Evolutionary conservation across 2,329 filamentous ascomycete genomes (phyloP), one percentile per base, ranked within the genome.

Genomic region (Fonsecaea pedrosoi): DNA sequence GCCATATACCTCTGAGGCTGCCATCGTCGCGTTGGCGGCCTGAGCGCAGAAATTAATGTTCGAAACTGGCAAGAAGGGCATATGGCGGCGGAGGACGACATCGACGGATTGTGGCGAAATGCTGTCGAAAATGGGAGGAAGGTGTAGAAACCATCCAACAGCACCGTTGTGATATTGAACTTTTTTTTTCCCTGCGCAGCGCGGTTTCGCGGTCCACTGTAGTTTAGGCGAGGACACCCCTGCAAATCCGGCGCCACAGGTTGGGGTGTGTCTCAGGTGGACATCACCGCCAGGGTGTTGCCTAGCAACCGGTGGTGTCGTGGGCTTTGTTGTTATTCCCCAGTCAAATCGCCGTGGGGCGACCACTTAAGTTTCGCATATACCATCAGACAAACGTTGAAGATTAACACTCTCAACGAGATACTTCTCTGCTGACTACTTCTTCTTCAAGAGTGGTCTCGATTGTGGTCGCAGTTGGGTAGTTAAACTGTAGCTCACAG

Each of bases 1-100:
- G 79, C 76, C 68, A 79, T 78, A n/a, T 76, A 74, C 32, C 82
- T 78, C 21, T 72, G 70, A 38, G 77, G 74, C 42, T 77, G 77
- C 77, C 78, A 81, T 77, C 71, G 58, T 48, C 62, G 65, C 13
- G 40, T 25, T 2, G 64, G 8, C 4, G 66, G 62, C 25, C 54
- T 34, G 2, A 70, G 25, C 9, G 58, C 34, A 21, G 62, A 62
- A 2, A 71, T 18, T 1, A 73, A 54, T 13, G 70, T 59, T 60
- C 68, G 57, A 40, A 74, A 62, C 54, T 69, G 67, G 60, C 72
- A 74, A 50, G 65, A 54, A 35, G 72, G 69, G 42, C 72, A 74
- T 4, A 69, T 60, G 21, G 62, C 61, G 13, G 64, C 56, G 21
- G 62, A 59, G 8, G 66, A 68, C 40, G 69, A 70, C 71, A 73